Evolutionary conservation across 2,329 filamentous ascomycete genomes (phyloP).

Genomic region (Aureobasidium sp.): DNA sequence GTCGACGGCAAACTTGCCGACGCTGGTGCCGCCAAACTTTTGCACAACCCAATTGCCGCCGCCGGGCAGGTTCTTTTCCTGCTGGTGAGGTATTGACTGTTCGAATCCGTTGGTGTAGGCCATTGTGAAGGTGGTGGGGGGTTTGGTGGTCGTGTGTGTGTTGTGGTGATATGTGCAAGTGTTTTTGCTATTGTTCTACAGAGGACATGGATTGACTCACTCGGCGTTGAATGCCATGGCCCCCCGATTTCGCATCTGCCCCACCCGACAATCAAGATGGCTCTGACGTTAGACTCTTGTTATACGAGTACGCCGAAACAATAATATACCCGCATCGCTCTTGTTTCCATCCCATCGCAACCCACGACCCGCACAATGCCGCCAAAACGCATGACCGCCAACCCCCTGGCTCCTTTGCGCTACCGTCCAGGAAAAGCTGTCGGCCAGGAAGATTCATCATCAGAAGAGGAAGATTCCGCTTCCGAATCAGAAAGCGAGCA

Average conservation of each 20-base stretch:
- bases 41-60: conserved; percentile 69
- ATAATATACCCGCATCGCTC: too few relatives aligned
- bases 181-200: too few relatives aligned
- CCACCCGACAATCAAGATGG: too few relatives aligned
- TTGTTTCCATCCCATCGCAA: too few relatives aligned
- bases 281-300: too few relatives aligned
- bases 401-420: conserved; percentile 69
- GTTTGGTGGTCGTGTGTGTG: background rate
- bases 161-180: too few relatives aligned
- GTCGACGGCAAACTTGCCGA: conserved; percentile 76
- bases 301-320: too few relatives aligned
- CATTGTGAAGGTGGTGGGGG: conserved; percentile 14
- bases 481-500: conserved; percentile 42
- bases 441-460: conserved; percentile 37
- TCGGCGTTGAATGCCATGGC: too few relatives aligned
- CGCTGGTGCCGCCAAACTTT: conserved; percentile 91
- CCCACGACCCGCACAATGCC: conserved; percentile 39
- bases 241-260: too few relatives aligned
- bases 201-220: too few relatives aligned
- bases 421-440: conserved; percentile 77
- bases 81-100: conserved; percentile 31
- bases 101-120: conserved; percentile 17
- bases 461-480: conserved; percentile 26
- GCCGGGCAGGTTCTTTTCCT: conserved; percentile 41
- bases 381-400: conserved; percentile 86